Base-by-base conservation (phyloP, 2,329 filamentous ascomycete genomes). In the Arthrinium phaeospermum region DNA sequence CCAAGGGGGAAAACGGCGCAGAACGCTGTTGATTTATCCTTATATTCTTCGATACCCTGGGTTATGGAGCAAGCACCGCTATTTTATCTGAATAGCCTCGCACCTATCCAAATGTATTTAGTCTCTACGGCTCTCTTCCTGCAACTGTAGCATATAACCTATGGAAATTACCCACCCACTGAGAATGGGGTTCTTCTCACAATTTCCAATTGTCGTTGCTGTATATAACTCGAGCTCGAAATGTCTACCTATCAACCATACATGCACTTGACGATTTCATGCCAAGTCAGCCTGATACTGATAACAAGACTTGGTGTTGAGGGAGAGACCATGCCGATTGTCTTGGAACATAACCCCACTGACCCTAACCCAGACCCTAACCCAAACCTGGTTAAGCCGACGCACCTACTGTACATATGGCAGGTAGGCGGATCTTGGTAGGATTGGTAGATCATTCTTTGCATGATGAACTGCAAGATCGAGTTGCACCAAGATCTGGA, bases 21-120 rank as follows among this genome's bases (percentile, higher is more conserved):
- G 34, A 41, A 41, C 8, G 57, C 57, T n/a, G 57, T n/a, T 64
- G 57, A 10, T 41, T 22, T 22, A 49, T n/a, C 46, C n/a, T 64
- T 64, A 64, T n/a, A 64, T 64, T 64, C 57, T 64, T 64, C 34
- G 57, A 64, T 64, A 64, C 57, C 57, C 57, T 64, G 57, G 57
- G 57, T 64, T 64, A 64, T 34, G 57, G 34, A 24, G 57, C 57
- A 34, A 41, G 2, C 22, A 24, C 34, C 6, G 57, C 34, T 37
- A 64, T 64, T 14, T 37, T 8, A 64, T 64, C 30, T 14, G 34
- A 41, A 64, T 64, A n/a, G 57, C 22, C 57, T 41, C 53, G 53
- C 53, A 16, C 53, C 53, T 61, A 61, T 61, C 30, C 53, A 61
- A 37, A 37, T 61, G 53, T 61, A 37, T 22, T 37, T 30, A 30